Base-by-base conservation (phyloP, 805 yeast genomes). In the Metschnikowia cerradonensis region DNA sequence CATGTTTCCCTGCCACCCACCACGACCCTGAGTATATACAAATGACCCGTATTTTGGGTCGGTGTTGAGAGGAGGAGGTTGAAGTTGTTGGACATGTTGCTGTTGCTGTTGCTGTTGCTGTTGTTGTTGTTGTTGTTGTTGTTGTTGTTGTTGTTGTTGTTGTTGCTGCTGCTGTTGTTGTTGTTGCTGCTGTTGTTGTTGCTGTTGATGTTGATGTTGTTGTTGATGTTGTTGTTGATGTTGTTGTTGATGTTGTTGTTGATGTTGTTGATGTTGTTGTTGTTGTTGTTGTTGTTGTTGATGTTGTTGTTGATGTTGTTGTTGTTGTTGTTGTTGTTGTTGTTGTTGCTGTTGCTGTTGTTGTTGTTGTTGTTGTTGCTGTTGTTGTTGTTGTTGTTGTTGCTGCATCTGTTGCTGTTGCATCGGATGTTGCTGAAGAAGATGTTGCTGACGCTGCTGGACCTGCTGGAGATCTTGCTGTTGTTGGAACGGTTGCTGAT, bases 381-480 rank as follows among this genome's bases (percentile, higher is more conserved):
- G 54, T 31, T 38, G 51, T 8, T 47, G 54, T 23, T 51, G 54
- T 31, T 48, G 59, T 14, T 49, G 48, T 17, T 40, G 56, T 10
- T 30, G 46, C 48, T 51, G 57, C 36, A 42, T 55, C 20, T 48
- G 48, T 34, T 41, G 58, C 10, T 19, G 46, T 49, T 30, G 40
- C 49, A 26, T 26, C 11, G 10, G 30, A 26, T 39, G 45, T 19
- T 51, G 59, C 14, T 36, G 41, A 32, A 23, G 49, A 48, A 53
- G 46, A 40, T 51, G 63, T 51, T 45, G 61, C 46, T 52, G 66
- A 19, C n/a, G 48, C 31, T 45, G 41, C 11, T 36, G 47, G 7
- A 33, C 13, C 32, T 20, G 46, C n/a, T 33, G 46, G 3, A 20
- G 38, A 15, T 26, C 38, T 30, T 37, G 35, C 15, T 39, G 38